Percentiles rank a stretch among this genome's conserved stretches.
Evolutionary conservation across 345 rosid genomes (phyloP).

Genomic region (Bruguiera gymnorhiza): DNA sequence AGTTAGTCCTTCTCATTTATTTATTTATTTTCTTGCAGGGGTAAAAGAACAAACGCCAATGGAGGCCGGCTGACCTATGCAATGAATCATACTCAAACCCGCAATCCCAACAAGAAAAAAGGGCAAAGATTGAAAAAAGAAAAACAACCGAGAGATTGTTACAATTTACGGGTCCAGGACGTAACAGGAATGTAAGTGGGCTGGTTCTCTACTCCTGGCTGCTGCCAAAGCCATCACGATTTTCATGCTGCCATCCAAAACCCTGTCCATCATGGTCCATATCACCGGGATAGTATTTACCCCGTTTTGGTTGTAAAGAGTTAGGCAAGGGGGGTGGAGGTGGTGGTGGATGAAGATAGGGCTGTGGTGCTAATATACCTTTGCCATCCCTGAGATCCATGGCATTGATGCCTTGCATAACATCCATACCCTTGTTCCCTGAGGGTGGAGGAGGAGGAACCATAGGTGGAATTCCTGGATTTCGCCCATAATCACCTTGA

Average conservation of each 20-base stretch:
- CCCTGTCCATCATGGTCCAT: conserved; percentile 56
- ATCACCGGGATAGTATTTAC: conserved; percentile 48
- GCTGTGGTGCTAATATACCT: conserved; percentile 49
- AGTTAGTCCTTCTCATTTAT: no score
- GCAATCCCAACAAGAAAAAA: no score
- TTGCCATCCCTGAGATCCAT: conserved; percentile 49
- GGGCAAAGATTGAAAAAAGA: conserved; percentile 32
- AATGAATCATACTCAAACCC: no score
- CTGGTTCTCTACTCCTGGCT: conserved; percentile 43
- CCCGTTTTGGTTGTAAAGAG: conserved; percentile 45
- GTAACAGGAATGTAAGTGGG: background rate
- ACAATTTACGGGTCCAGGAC: background rate
- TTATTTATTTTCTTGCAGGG: no score
- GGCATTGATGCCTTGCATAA: conserved; percentile 29
- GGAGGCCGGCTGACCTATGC: no score
- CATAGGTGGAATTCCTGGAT: conserved; percentile 37
- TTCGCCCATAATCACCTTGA: conserved; percentile 58
- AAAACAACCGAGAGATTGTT: background rate
- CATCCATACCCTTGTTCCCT: conserved; percentile 42
- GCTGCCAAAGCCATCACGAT: conserved; percentile 58
- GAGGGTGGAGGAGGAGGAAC: conserved; percentile 36
- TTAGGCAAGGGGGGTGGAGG: conserved; percentile 49
- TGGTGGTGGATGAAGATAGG: conserved; percentile 43
- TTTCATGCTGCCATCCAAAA: conserved; percentile 78
- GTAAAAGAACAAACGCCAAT: no score